Evolutionary conservation across 805 yeast genomes (phyloP).

Genomic region (Candida loeiensis): DNA sequence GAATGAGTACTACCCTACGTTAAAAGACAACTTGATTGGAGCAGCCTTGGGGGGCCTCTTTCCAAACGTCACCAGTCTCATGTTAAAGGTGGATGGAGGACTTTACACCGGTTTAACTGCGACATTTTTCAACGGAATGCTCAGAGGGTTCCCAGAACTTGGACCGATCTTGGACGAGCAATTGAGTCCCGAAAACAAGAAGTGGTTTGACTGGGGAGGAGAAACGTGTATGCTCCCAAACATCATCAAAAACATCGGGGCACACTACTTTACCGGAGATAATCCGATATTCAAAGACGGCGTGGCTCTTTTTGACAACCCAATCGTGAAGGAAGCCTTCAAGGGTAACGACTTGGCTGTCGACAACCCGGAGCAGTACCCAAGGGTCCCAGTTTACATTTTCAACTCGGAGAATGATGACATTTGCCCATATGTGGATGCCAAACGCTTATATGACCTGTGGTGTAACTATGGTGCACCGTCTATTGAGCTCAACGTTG

Average conservation of each 20-base stretch:
- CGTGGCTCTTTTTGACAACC: conserved; percentile 14
- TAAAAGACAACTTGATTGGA: conserved; percentile 22
- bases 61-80: conserved; percentile 28
- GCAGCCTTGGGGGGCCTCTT: conserved; percentile 36
- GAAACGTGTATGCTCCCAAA: conserved; percentile 1
- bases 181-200: not conserved
- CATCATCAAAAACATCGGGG: not conserved
- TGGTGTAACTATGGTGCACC: conserved; percentile 12
- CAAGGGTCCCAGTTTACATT: conserved; percentile 13
- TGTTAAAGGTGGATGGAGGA: conserved; percentile 22
- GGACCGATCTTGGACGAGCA: not conserved
- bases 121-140: conserved; percentile 28
- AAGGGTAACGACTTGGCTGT: too few species aligned
- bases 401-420: conserved; percentile 13
- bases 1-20: conserved; percentile 35
- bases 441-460: conserved; percentile 8
- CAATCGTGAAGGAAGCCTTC: conserved; percentile 13
- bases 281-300: conserved; percentile 14
- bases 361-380: conserved; percentile 22
- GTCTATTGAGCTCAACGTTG: conserved; percentile 10
- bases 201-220: not conserved
- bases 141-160: conserved; percentile 29
- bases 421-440: conserved; percentile 10
- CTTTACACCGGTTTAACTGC: conserved; percentile 29
- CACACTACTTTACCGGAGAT: conserved; percentile 13